Evolutionary conservation across 306 rosid genomes (phyloP), one percentile per base, ranked within the genome.

Genomic region (Cucumis melo): DNA sequence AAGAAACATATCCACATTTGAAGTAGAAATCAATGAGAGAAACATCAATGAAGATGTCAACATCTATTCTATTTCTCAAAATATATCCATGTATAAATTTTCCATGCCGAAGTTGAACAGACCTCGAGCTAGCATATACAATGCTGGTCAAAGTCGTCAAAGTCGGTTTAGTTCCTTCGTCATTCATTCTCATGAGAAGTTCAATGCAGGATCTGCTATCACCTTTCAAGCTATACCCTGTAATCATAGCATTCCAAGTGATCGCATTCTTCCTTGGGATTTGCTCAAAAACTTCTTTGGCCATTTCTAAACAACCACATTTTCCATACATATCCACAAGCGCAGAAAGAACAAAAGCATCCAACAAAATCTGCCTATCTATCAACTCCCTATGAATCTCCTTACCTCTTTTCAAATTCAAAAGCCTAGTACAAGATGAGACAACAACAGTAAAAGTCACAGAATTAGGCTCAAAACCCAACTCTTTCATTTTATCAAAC

Each of bases 291-390:
- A 90, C 80, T 78, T 87, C 89, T 61, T 67, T 77, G 17, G 98
- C 93, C 86, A 81, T 75, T 65, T 88, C 86, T 70, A 92, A 73
- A 70, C 81, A 85, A 34, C 93, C 90, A 34, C 98, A 92, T 87
- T 86, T 90, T 82, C 92, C 98, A 80, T 92, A 92, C 96, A 90
- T 87, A 78, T 90, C 96, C 79, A 92, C 92, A 55, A 92, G 91
- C 68, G 92, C 87, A 81, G 93, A 85, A 80, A 82, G 64, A 77
- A 85, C 76, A 75, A 86, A 88, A 80, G 78, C 78, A 81, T 86
- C 90, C 72, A 81, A 21, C 56, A 63, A 27, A 77, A 83, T 48
- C 51, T 84, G 80, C 38, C 78, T 78, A 59, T 63, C 27, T 36
- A 83, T 50, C 80, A 89, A 86, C 78, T 87, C 91, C 80, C 55